Percentiles rank a stretch among this genome's conserved stretches.
Evolutionary conservation across 2,329 filamentous ascomycete genomes (phyloP).

Genomic region (Pseudogymnoascus sp.): DNA sequence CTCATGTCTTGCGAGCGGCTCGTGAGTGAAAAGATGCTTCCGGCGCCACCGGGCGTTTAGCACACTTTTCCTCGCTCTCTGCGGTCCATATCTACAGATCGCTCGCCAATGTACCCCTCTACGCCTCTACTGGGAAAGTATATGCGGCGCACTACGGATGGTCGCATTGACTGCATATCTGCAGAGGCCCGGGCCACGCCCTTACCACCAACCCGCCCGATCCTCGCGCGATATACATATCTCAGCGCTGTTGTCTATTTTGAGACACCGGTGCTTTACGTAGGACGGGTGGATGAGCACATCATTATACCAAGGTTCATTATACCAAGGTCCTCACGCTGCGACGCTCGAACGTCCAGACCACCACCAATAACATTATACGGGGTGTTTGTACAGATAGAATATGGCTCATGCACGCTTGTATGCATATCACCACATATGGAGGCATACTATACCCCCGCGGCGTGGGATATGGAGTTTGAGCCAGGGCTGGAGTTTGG

Average conservation of each 20-base stretch:
- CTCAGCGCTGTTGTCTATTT: neutral
- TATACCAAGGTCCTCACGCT: neutral
- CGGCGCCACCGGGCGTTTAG: neutral
- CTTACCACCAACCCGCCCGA: neutral
- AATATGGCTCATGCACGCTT: neutral
- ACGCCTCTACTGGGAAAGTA: neutral
- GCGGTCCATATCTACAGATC: neutral
- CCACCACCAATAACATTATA: neutral
- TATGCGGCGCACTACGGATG: neutral
- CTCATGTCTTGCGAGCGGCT: slow-evolving; percentile 15
- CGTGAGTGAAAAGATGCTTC: neutral
- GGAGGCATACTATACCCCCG: neutral
- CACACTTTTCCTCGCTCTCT: neutral
- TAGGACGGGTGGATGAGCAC: neutral
- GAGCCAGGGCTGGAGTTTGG: neutral
- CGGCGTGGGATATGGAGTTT: neutral
- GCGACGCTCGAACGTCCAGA: neutral
- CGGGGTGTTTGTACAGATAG: neutral
- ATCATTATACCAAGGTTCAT: neutral
- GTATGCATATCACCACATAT: neutral
- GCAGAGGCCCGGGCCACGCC: neutral
- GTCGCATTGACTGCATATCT: neutral
- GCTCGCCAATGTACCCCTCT: neutral
- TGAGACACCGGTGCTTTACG: neutral
- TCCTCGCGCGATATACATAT: neutral